Base-by-base conservation (phyloP, 306 rosid species). In the Castanospermum australe region DNA sequence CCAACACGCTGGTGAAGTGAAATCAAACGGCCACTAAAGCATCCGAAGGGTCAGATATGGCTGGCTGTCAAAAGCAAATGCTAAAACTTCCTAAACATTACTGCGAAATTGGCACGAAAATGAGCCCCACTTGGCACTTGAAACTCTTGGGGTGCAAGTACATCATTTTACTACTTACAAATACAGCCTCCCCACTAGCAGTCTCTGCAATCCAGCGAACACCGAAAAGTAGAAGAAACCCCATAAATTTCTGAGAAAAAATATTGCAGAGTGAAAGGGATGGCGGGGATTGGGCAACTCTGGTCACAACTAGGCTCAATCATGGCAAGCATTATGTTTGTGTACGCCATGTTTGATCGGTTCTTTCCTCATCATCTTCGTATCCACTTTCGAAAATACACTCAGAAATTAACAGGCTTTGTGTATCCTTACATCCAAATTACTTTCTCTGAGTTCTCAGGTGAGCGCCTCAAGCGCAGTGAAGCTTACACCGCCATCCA, bases 371-470 rank as follows among this genome's bases (percentile, higher is more conserved):
- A 8, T 12, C 25, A 51, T 1, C 60, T 84, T 2, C 72, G 72
- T 0, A 25, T 3, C 14, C 17, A 11, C 25, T 2, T 77, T 6
- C 21, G 7, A 56, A 72, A 13, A 50, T 76, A 83, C 55, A 24
- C 24, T 1, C 15, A 39, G 0, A 88, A 60, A 81, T 0, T 76
- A 4, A 4, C 59, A 0, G 18, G 38, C 4, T 42, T 41, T 1
- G 1, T 83, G 0, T 79, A 81, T 67, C 94, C 94, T 63, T 89
- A 82, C 55, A 80, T 88, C 50, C 80, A 82, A 1, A 83, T 90
- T 0, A 61, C 73, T 24, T 88, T 90, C 73, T 41, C 32, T 1
- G 91, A 90, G 6, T 77, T 62, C 33, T 9, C 84, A 0, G 80
- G 78, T 2, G 81, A 85, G 4, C 15, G 67, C 2, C 50, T 61